Evolutionary conservation across 495 filamentous ascomycete genomes (phyloP).

Genomic region (Neurospora intermedia): DNA sequence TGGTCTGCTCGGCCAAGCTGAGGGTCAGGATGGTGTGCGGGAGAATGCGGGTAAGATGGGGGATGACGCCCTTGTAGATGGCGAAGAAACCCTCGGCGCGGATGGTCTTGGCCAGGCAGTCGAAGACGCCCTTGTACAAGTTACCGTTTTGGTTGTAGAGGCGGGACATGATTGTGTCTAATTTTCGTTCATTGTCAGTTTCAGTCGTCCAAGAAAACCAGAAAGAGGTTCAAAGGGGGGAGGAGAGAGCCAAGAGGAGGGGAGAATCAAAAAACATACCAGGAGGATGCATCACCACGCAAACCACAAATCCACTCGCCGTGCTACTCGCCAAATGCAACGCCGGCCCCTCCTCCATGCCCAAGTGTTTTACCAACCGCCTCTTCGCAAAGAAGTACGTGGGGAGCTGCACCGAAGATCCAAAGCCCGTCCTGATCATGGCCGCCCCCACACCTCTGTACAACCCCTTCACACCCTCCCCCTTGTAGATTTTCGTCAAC

Average conservation of each 20-base stretch:
- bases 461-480: conserved; percentile 69
- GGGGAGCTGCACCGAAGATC: conserved; percentile 87
- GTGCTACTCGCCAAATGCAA: conserved; percentile 84
- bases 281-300: conserved; percentile 96
- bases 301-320: conserved; percentile 90
- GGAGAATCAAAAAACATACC: conserved; percentile 34
- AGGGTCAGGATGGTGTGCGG: conserved; percentile 93
- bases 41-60: conserved; percentile 85
- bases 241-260: not conserved
- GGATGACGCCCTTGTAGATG: conserved; percentile 97
- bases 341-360: conserved; percentile 82
- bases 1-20: conserved; percentile 92
- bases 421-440: conserved; percentile 96
- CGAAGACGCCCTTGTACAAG: conserved; percentile 82
- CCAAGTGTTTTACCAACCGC: conserved; percentile 64
- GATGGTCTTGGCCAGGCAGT: conserved; percentile 86
- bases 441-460: conserved; percentile 87
- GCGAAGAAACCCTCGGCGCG: conserved; percentile 83
- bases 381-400: conserved; percentile 99
- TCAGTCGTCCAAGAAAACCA: too few relatives aligned
- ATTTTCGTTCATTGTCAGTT: too few relatives aligned
- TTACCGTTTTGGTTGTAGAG: conserved; percentile 99
- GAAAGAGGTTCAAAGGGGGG: too few relatives aligned
- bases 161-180: conserved; percentile 96
- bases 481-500: conserved; percentile 60